Base-by-base conservation (phyloP, 1,284 basidiomycete species). In the Meira miltonrushii region DNA sequence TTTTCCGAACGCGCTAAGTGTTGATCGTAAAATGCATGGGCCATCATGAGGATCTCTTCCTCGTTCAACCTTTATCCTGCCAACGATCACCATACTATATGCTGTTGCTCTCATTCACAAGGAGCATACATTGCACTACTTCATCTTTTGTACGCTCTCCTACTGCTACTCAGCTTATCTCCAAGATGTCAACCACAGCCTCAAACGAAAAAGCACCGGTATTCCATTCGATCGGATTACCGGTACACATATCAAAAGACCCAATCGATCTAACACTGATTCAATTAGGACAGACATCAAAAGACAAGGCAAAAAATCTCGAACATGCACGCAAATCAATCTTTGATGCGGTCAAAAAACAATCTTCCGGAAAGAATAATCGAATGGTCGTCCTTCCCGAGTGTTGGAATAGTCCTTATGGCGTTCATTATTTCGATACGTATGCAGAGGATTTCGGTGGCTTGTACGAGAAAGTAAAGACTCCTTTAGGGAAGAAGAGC, bases 401-500 rank as follows among this genome's bases (percentile, higher is more conserved):
- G 84, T 92, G 92, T 81, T 99, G 98, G 83, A 98, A 98, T 79
- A 93, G 90, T 12, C 92, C 93, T 0, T 98, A 98, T 74, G 93
- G 93, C 0, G 87, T 90, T 64, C 82, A 83, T 4, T 85, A 77
- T 8, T 74, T 73, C 52, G 51, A 59, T 58, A 74, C 71, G 47
- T 77, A 79, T 44, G 74, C 76, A 13, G 75, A 74, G 49, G 61
- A 64, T 1, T 67, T 77, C 21, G 64, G 66, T 5, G 72, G 71
- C 6, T 63, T 76, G 8, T 77, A 69, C 25, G 69, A 74, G 56
- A 65, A 60, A 58, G 68, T 70, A 63, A 68, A 67, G 60, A 62
- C 58, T 64, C 37, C 50, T 21, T 25, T 53, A 11, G 28, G 28
- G 4, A 33, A 33, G 28, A 33, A 33, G 8, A 44, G 43, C 43